Conservation (phyloP, 768 basidiomycete species). For the Filobasidium floriforme region DNA sequence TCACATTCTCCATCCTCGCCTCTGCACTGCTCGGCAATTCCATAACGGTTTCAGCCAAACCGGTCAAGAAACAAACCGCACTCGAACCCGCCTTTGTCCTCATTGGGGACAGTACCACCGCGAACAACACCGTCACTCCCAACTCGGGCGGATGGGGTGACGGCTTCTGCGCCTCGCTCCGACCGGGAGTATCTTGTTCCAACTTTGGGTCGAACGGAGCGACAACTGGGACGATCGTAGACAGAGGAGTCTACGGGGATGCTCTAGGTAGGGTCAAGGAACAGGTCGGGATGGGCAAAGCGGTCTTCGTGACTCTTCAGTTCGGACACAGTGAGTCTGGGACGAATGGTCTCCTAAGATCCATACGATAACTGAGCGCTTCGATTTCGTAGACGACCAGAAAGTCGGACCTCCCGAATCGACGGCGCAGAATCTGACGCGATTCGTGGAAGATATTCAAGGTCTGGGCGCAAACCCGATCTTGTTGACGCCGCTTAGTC, state of each 20-base stretch:
- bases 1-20: background rate
- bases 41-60: background rate
- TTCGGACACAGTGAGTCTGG: constrained; percentile 21
- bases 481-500: constrained; percentile 14
- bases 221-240: constrained; percentile 18
- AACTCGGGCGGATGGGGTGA: constrained; percentile 23
- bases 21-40: background rate
- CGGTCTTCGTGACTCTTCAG: constrained; percentile 18
- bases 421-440: constrained; percentile 19
- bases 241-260: background rate
- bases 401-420: constrained; percentile 20
- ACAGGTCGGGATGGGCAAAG: constrained; percentile 11
- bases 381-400: constrained; percentile 10
- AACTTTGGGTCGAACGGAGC: constrained; percentile 21
- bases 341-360: too few species aligned
- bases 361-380: too few species aligned
- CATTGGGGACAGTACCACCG: constrained; percentile 19
- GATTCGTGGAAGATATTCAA: constrained; percentile 16
- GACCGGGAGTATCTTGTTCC: constrained; percentile 6
- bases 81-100: constrained; percentile 13
- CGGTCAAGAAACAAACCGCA: background rate
- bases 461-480: constrained; percentile 12
- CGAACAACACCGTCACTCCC: constrained; percentile 17
- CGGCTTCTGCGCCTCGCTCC: constrained; percentile 16
- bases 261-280: constrained; percentile 9